Evolutionary conservation across 441 rosid genomes (phyloP).

Genomic region (Arabidopsis hybrid): DNA sequence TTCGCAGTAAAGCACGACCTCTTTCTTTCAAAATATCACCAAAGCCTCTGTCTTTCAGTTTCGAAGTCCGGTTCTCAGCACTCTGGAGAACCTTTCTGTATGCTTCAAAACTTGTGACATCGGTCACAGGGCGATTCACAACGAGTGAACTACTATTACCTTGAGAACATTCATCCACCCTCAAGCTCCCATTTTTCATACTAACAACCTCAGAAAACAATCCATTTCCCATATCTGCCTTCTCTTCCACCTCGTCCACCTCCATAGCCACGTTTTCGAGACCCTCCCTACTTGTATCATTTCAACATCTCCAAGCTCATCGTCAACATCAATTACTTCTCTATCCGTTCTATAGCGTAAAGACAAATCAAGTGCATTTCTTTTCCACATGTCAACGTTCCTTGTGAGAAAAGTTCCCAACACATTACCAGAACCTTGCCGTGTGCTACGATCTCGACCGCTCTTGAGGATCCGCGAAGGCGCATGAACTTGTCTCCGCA

Average conservation of each 20-base stretch:
- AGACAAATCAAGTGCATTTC: conserved; percentile 46
- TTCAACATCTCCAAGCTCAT: conserved; percentile 46
- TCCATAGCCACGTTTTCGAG: conserved; percentile 35
- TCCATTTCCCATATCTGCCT: conserved; percentile 36
- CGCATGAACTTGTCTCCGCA: conserved; percentile 73
- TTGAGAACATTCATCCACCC: conserved; percentile 47
- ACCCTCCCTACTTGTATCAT: conserved; percentile 56
- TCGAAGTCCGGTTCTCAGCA: conserved; percentile 52
- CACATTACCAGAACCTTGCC: conserved; percentile 35
- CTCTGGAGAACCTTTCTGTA: conserved; percentile 65
- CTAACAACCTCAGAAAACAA: conserved; percentile 48
- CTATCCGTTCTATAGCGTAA: conserved; percentile 44
- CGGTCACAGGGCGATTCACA: conserved; percentile 42
- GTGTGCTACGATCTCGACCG: conserved; percentile 37
- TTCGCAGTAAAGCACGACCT: conserved; percentile 47
- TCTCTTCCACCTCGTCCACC: conserved; percentile 44
- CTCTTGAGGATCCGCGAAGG: conserved; percentile 68
- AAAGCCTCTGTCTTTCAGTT: conserved; percentile 53
- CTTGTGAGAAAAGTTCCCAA: conserved; percentile 51
- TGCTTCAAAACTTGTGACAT: conserved; percentile 52
- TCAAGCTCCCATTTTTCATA: conserved; percentile 48
- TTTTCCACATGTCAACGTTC: conserved; percentile 43
- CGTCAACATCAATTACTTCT: conserved; percentile 57
- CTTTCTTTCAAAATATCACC: conserved; percentile 57
- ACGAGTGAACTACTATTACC: conserved; percentile 53